phyloP scores from a whole-genome alignment of 352 stramenopile genomes.

The Aphanomyces cochlioides region DNA sequence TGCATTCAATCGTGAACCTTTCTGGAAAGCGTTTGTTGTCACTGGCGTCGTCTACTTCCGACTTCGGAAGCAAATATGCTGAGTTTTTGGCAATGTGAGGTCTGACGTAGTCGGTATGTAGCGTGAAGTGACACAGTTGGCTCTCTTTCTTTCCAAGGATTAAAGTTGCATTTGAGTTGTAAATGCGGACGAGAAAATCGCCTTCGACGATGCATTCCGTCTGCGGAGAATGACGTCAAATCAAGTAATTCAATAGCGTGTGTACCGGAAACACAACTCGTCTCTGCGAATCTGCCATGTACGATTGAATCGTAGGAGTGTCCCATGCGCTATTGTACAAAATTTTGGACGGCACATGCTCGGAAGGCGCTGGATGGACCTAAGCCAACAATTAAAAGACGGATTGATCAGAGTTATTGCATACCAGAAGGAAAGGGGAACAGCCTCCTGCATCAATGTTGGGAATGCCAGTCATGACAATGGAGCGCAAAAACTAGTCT shows the following conservation, averaged over 20 bases:
- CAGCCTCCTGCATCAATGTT: constrained; percentile 70
- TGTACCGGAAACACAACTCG: constrained; percentile 57
- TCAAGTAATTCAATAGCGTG: not conserved
- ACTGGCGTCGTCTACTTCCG: constrained; percentile 57
- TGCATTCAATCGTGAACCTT: constrained; percentile 37
- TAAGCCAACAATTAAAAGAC: constrained; percentile 23
- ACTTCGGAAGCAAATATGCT: constrained; percentile 49
- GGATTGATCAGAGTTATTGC: not conserved
- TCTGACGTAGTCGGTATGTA: constrained; percentile 74
- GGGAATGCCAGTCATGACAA: constrained; percentile 68
- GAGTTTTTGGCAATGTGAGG: constrained; percentile 34
- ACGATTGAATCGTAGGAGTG: constrained; percentile 56
- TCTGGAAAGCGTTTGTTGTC: constrained; percentile 51
- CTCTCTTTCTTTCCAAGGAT: constrained; percentile 76
- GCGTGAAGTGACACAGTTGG: constrained; percentile 84
- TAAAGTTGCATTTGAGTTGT: constrained; percentile 65
- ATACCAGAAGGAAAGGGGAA: constrained; percentile 47
- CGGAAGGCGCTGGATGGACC: constrained; percentile 56
- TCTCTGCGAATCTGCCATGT: constrained; percentile 46
- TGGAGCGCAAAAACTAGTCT: constrained; percentile 42
- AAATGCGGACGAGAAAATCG: constrained; percentile 64
- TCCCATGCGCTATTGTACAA: constrained; percentile 75
- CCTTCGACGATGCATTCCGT: constrained; percentile 69
- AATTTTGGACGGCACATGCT: constrained; percentile 51
- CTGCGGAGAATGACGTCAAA: constrained; percentile 29